These are phyloP conservation scores for Ophiostoma australiae DNA, from an alignment of 2,329 filamentous ascomycete species.

Conservation along the genomic window DNA sequence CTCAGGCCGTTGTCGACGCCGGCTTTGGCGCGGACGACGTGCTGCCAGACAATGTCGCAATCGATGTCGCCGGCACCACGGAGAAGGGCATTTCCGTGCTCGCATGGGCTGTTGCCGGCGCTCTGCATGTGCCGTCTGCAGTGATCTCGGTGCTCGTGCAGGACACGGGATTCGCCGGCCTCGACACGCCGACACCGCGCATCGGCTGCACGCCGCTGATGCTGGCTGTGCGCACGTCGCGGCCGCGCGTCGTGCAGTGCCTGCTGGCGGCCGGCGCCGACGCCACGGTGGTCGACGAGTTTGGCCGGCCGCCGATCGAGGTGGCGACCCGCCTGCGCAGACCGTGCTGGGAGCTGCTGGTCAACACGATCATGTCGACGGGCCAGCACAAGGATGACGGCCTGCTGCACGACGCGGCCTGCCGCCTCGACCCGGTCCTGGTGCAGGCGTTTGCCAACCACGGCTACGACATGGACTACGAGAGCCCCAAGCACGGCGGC, in stretches of 20 bases:
- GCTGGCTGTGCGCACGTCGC: neutral
- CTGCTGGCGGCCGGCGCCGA: neutral
- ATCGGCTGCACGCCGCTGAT: neutral
- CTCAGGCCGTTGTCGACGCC: neutral
- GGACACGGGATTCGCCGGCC: neutral
- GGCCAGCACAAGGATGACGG: neutral
- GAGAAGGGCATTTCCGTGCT: neutral
- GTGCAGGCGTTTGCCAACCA: slow-evolving; percentile 1
- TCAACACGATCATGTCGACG: neutral
- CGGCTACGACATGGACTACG: neutral
- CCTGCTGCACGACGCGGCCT: neutral
- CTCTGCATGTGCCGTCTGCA: neutral
- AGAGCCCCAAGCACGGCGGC: neutral
- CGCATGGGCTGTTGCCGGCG: neutral
- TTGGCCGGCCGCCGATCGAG: neutral
- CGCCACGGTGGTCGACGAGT: neutral
- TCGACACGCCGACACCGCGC: neutral
- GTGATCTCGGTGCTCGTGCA: neutral
- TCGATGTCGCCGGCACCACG: neutral
- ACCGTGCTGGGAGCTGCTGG: neutral
- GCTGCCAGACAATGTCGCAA: neutral
- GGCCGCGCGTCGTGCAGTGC: neutral
- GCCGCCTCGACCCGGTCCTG: neutral
- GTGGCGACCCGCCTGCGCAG: neutral
- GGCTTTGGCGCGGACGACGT: neutral